Percentiles rank a stretch among this genome's conserved stretches.
These are phyloP conservation scores for Suillus subluteus DNA, from an alignment of 768 basidiomycete genomes.

Conservation along the genomic window DNA sequence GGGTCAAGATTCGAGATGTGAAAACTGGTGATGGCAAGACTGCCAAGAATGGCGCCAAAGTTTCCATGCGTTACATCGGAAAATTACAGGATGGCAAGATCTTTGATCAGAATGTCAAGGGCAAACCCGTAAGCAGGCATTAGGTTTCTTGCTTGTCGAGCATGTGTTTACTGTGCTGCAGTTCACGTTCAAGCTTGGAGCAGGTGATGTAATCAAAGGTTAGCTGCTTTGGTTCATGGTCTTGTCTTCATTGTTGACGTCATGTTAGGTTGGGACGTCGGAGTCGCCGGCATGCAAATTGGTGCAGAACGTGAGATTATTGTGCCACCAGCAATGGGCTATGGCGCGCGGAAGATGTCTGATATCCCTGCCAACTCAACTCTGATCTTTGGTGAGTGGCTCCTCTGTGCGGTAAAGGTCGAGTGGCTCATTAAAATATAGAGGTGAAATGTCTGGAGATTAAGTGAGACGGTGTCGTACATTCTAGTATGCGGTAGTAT, in stretches of 20 bases:
- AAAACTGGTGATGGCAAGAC: slow-evolving; percentile 82
- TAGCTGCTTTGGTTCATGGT: slow-evolving; percentile 15
- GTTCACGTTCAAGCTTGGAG: slow-evolving; percentile 81
- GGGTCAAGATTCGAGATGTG: slow-evolving; percentile 75
- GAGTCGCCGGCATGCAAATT: slow-evolving; percentile 89
- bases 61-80: slow-evolving; percentile 92
- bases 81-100: slow-evolving; percentile 77
- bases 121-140: slow-evolving; percentile 71
- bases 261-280: slow-evolving; percentile 82
- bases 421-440: slow-evolving; percentile 28
- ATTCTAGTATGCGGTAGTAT: not conserved
- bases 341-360: slow-evolving; percentile 62
- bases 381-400: slow-evolving; percentile 72
- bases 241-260: slow-evolving; percentile 12
- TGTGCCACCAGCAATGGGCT: slow-evolving; percentile 71
- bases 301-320: slow-evolving; percentile 85
- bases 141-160: slow-evolving; percentile 1
- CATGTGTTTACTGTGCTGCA: slow-evolving; percentile 29
- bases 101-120: slow-evolving; percentile 83
- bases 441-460: slow-evolving; percentile 76
- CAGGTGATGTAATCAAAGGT: slow-evolving; percentile 94
- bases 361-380: slow-evolving; percentile 83
- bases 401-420: not conserved
- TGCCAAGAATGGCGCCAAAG: slow-evolving; percentile 83
- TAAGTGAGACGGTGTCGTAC: slow-evolving; percentile 44